phyloP scores from a whole-genome alignment of 169 alveolate genomes.

The Plasmodium relictum region DNA sequence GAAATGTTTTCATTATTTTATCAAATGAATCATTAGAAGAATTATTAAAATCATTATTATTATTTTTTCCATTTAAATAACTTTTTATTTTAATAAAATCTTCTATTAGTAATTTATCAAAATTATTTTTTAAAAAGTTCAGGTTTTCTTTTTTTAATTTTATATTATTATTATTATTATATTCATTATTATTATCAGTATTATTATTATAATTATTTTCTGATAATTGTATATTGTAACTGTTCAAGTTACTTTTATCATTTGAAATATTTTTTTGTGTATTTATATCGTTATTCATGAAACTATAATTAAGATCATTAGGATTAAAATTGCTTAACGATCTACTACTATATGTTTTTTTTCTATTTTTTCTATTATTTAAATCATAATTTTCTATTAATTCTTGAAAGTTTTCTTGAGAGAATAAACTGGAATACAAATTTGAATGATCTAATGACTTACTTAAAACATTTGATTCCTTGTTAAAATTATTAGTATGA shows the following conservation, averaged over 20 bases:
- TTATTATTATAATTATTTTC: conserved; percentile 4
- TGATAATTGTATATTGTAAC: background rate
- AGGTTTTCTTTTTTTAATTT: conserved; percentile 35
- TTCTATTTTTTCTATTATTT: background rate
- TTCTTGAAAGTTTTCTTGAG: background rate
- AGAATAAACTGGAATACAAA: background rate
- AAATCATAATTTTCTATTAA: background rate
- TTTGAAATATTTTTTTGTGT: background rate
- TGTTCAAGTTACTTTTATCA: background rate
- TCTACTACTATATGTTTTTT: conserved; percentile 2
- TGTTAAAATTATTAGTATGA: background rate
- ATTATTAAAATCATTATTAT: background rate
- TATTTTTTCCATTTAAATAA: background rate
- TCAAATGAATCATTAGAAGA: conserved; percentile 11
- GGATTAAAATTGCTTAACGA: background rate
- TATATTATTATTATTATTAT: background rate
- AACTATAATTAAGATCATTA: background rate
- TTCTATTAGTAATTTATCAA: conserved; percentile 19
- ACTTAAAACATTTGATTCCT: background rate
- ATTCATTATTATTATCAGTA: background rate
- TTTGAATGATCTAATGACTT: background rate
- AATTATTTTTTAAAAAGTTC: conserved; percentile 2
- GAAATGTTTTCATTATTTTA: conserved; percentile 19
- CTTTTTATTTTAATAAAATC: conserved; percentile 21
- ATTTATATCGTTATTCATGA: background rate